Base-by-base conservation (phyloP, 495 filamentous ascomycete genomes). In the Aspergillus cristatus region DNA sequence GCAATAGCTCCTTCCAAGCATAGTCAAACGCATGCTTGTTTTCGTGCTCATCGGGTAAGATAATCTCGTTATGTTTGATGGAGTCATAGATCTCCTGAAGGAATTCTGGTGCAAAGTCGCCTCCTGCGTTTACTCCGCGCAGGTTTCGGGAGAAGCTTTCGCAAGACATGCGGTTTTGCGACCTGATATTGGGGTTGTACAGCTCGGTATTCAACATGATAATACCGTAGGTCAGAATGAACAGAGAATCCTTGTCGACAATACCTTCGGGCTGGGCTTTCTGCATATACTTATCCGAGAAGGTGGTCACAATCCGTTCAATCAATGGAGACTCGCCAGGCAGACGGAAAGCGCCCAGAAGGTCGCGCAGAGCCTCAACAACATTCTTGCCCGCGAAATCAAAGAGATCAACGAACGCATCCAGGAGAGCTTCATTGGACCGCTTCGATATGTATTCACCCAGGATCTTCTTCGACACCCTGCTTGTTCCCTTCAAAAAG, bases 21-120 rank as follows among this genome's bases (percentile, higher is more conserved):
- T 93, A 89, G 53, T 97, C 91, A 48, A 96, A 99, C 2, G 88
- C 87, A 57, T 93, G 81, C 54, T 84, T 81, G 54, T 94, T 96
- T 50, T 97, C 86, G 56, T 97, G 91, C 57, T 99, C 91, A 40
- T 96, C 90, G 0, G 91, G 91, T 14, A 99, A 67, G 39, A 99
- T 95, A 38, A 99, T 99, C 60, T 99, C 91, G 36, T 86, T 81
- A 2, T 76, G 75, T 55, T 82, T 87, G 62, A 99, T 97, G 7
- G 85, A 84, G 45, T 95, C 81, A 51, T 80, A 99, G 35, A 96
- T 94, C 2, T 75, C 73, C 47, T 93, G 78, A 2, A 99, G 73
- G 55, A 91, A 95, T 45, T 90, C 79, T 1, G 79, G 74, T 12
- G 78, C 72, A 53, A 97, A 99, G 48, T 99, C 81, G 37, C 82